These are phyloP conservation scores for Podospora anserina DNA, from an alignment of 495 filamentous ascomycete genomes.

Conservation along the genomic window DNA sequence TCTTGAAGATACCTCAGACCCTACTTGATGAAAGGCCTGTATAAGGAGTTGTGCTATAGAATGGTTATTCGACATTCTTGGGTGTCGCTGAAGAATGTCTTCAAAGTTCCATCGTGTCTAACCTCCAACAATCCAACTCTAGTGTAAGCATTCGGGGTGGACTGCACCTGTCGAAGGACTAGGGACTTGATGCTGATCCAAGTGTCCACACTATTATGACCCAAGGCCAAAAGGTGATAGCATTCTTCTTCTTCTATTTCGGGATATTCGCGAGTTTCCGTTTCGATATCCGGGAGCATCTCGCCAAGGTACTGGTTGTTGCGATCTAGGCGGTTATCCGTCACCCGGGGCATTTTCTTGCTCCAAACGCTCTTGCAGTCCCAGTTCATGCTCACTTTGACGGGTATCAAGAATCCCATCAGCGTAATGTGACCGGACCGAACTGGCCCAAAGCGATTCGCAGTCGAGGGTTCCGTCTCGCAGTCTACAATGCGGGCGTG, in stretches of 20 bases:
- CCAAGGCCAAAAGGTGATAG: neutral
- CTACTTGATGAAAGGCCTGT: too few species aligned
- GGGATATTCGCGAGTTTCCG: neutral
- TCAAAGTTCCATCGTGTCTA: neutral
- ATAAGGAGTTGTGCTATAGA: neutral
- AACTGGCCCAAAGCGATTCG: neutral
- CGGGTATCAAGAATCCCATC: neutral
- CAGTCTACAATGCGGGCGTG: neutral
- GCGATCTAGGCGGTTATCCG: neutral
- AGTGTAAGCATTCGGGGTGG: neutral
- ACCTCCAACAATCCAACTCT: neutral
- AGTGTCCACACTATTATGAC: neutral
- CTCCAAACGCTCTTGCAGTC: neutral
- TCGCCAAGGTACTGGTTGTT: neutral
- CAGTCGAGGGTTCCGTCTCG: neutral
- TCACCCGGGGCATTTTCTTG: neutral
- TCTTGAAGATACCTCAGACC: too few species aligned
- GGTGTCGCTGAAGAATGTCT: neutral
- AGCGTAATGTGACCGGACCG: neutral
- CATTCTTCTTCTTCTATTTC: neutral
- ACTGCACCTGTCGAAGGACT: neutral
- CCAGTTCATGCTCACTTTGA: neutral
- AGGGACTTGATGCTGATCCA: neutral
- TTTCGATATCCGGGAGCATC: neutral
- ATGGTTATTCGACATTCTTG: neutral